phyloP scores from a whole-genome alignment of 1,139 yeast species.

The Geotrichum restrictum region DNA sequence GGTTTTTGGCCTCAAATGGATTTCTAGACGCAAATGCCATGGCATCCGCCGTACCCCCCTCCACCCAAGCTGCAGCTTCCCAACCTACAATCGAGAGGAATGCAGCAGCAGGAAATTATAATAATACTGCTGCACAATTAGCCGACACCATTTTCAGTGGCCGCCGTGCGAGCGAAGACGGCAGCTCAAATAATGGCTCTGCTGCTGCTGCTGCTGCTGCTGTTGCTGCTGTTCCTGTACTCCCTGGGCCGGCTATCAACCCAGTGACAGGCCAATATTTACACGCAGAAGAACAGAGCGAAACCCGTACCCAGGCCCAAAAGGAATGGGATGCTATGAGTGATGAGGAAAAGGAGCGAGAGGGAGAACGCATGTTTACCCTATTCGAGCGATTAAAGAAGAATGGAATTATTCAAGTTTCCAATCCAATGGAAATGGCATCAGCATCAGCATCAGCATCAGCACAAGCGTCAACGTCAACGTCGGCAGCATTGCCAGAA shows the following conservation, averaged over 20 bases:
- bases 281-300: conserved; percentile 1
- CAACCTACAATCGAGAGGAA: no score
- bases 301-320: conserved; percentile 1
- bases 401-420: conserved; percentile 46
- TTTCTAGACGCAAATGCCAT: no score
- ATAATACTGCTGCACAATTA: conserved; percentile 21
- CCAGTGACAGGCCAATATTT: conserved; percentile 35
- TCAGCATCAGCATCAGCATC: no score
- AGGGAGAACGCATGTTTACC: conserved; percentile 51
- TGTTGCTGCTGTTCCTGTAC: no score
- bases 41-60: no score
- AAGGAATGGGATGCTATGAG: conserved; percentile 39
- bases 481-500: no score
- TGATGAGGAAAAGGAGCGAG: conserved; percentile 52
- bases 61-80: no score
- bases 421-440: conserved; percentile 36
- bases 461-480: no score
- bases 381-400: conserved; percentile 50
- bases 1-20: conserved; percentile 25
- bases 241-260: conserved; percentile 26
- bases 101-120: neutral
- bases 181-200: neutral
- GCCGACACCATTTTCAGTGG: neutral
- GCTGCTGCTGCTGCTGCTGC: neutral
- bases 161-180: neutral